Percentiles rank a stretch among this genome's conserved stretches.
These are phyloP conservation scores for Zalerion maritima DNA, from an alignment of 495 filamentous ascomycete species.

Conservation along the genomic window DNA sequence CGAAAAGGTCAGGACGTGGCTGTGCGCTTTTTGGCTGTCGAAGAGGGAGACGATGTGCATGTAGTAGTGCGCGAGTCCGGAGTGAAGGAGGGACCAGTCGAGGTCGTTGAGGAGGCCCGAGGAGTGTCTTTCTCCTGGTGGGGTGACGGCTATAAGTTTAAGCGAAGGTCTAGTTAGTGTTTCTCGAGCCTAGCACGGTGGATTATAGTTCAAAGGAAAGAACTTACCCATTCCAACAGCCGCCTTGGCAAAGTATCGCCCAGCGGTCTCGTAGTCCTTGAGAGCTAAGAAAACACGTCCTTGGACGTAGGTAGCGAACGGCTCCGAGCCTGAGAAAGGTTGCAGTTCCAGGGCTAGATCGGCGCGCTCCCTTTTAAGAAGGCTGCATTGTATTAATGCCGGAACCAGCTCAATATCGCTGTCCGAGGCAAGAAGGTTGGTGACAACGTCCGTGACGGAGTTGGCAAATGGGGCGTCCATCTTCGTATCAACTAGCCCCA, in stretches of 20 bases:
- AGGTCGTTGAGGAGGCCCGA: constrained; percentile 54
- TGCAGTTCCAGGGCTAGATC: constrained; percentile 65
- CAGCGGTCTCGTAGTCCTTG: constrained; percentile 56
- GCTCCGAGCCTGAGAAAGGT: constrained; percentile 45
- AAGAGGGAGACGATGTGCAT: constrained; percentile 72
- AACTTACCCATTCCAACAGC: constrained; percentile 67
- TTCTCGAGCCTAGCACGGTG: too few relatives aligned
- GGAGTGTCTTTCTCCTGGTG: constrained; percentile 29
- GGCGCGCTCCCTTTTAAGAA: constrained; percentile 52
- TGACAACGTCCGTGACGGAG: constrained; percentile 36
- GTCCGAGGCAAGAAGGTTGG: constrained; percentile 35
- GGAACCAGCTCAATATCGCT: constrained; percentile 36
- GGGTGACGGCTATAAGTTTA: too few relatives aligned
- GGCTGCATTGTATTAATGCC: constrained; percentile 48
- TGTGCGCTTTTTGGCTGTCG: constrained; percentile 57
- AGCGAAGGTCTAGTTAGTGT: too few relatives aligned
- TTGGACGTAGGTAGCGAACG: constrained; percentile 76
- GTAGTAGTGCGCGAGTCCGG: constrained; percentile 71
- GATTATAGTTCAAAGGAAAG: too few relatives aligned
- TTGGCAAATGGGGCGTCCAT: constrained; percentile 23
- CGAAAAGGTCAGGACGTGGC: constrained; percentile 74
- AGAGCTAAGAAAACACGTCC: constrained; percentile 64
- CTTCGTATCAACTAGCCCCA: constrained; percentile 22
- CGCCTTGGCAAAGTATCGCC: constrained; percentile 66
- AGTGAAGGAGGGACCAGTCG: constrained; percentile 56